These are phyloP conservation scores for Trichoderma atrobrunneum DNA, from an alignment of 2,329 filamentous ascomycete genomes.

Conservation along the genomic window DNA sequence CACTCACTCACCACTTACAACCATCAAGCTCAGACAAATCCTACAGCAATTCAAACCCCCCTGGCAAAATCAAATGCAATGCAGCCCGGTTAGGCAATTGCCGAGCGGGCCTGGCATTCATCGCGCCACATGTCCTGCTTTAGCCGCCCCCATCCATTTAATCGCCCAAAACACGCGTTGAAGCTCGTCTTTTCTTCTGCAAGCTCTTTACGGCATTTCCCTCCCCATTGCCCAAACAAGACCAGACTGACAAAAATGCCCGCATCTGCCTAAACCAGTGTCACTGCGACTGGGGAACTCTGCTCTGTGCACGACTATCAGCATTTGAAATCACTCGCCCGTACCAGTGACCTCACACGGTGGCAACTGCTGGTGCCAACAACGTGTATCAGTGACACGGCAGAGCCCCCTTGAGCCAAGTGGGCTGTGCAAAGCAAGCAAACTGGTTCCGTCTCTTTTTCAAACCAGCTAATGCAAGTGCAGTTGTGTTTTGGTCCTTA, in stretches of 20 bases:
- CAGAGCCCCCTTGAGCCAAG: neutral
- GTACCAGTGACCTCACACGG: neutral
- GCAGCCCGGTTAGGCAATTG: slow-evolving; percentile 12
- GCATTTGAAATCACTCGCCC: neutral
- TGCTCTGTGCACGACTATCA: neutral
- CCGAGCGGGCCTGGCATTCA: neutral
- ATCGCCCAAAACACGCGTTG: neutral
- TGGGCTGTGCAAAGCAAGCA: slow-evolving; percentile 13
- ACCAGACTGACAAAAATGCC: neutral
- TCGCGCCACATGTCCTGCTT: slow-evolving; percentile 16
- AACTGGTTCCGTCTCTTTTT: neutral
- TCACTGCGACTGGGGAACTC: neutral
- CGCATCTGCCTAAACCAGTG: slow-evolving; percentile 1
- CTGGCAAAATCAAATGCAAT: neutral
- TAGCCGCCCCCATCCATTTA: neutral
- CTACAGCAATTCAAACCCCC: neutral
- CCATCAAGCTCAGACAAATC: neutral
- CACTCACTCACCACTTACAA: neutral
- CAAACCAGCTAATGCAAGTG: slow-evolving; percentile 10
- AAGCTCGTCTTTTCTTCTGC: neutral
- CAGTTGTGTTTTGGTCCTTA: neutral
- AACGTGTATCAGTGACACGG: neutral
- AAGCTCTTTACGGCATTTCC: neutral
- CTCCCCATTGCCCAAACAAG: neutral
- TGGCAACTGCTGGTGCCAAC: neutral